These are phyloP conservation scores for Penicillium sp. DNA, from an alignment of 2,329 filamentous ascomycete genomes.

Conservation along the genomic window DNA sequence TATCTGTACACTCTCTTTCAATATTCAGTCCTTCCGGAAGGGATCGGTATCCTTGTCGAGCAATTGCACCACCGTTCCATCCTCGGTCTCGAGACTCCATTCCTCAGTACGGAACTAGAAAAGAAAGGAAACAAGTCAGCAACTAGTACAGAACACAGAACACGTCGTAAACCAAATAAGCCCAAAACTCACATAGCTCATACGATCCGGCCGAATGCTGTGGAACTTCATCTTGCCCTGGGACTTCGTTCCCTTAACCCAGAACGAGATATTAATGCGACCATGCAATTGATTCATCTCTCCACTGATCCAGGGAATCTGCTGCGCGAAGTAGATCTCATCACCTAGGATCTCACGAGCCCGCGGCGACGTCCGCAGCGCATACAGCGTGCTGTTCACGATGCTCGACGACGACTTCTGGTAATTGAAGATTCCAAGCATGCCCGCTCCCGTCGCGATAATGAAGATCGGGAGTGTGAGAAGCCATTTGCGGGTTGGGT, in stretches of 20 bases:
- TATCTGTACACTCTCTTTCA: constrained; percentile 40
- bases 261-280: constrained; percentile 80
- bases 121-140: constrained; percentile 6
- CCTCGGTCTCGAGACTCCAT: constrained; percentile 77
- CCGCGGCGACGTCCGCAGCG: constrained; percentile 73
- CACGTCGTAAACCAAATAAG: background rate
- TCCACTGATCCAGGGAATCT: constrained; percentile 80
- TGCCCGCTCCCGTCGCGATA: constrained; percentile 66
- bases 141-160: background rate
- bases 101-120: constrained; percentile 77
- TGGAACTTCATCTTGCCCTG: constrained; percentile 76
- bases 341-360: constrained; percentile 81
- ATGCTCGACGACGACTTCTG: constrained; percentile 88
- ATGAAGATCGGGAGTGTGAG: constrained; percentile 80
- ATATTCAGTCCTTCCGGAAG: constrained; percentile 54
- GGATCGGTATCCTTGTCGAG: constrained; percentile 69
- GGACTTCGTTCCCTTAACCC: constrained; percentile 75
- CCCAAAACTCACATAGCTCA: constrained; percentile 53
- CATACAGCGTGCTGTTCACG: constrained; percentile 86
- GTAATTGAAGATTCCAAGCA: constrained; percentile 97
- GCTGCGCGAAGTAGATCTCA: constrained; percentile 75
- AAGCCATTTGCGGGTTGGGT: constrained; percentile 60
- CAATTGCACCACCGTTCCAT: constrained; percentile 70
- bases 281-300: constrained; percentile 94
- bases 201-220: constrained; percentile 68